A percentile compares a stretch with the other conserved stretches of the same genome.
Evolutionary conservation across 352 stramenopile species (phyloP).

Genomic region (Globisporangium rhizosaccharum): DNA sequence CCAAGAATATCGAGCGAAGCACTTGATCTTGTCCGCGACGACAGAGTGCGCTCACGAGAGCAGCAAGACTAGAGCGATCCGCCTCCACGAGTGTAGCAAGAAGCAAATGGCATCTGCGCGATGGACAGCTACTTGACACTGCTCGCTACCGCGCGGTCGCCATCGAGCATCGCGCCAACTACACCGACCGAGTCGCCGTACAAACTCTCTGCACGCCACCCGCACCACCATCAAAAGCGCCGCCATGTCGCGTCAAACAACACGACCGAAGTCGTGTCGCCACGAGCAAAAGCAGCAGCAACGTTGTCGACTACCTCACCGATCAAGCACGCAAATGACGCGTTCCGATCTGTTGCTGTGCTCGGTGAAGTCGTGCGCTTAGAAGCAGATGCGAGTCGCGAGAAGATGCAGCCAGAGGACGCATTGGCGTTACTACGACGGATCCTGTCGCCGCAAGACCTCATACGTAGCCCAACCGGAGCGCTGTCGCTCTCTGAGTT

Average conservation of each 20-base stretch:
- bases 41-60: too few species aligned
- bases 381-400: constrained; percentile 17
- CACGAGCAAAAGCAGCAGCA: background rate
- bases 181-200: constrained; percentile 1
- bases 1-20: too few species aligned
- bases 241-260: background rate
- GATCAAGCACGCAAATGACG: background rate
- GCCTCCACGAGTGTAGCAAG: background rate
- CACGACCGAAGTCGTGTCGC: background rate
- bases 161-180: background rate
- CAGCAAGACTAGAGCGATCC: background rate
- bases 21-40: too few species aligned
- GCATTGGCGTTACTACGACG: constrained; percentile 24
- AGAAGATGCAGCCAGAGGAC: constrained; percentile 22
- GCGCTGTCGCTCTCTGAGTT: constrained; percentile 10
- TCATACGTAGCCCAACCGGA: background rate
- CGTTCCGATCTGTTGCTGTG: constrained; percentile 28
- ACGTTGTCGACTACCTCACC: background rate
- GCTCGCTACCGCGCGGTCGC: background rate
- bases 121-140: constrained; percentile 8
- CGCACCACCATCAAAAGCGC: constrained; percentile 13
- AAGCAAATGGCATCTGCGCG: background rate
- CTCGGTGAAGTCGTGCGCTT: constrained; percentile 26
- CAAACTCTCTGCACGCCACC: constrained; percentile 27
- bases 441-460: background rate